Evolutionary conservation across 805 yeast species (phyloP).

Genomic region (Metschnikowia kofuensis): DNA sequence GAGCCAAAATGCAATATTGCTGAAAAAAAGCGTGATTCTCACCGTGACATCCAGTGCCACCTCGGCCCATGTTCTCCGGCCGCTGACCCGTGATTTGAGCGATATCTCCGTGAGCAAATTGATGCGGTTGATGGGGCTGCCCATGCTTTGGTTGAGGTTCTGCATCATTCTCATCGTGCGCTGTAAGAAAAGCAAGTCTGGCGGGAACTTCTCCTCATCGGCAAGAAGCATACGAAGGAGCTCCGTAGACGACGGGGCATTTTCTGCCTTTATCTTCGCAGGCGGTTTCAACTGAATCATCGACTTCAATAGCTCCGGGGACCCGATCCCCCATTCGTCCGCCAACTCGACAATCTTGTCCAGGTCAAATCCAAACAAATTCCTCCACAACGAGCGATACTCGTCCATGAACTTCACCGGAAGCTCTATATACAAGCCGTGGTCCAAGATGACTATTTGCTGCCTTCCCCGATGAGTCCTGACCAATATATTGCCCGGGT

Average conservation of each 20-base stretch:
- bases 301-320: constrained; percentile 59
- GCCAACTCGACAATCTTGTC: constrained; percentile 49
- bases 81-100: constrained; percentile 15
- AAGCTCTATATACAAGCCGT: constrained; percentile 65
- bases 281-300: constrained; percentile 49
- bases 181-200: constrained; percentile 61
- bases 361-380: constrained; percentile 51
- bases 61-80: constrained; percentile 1
- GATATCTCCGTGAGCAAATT: constrained; percentile 62
- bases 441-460: constrained; percentile 69
- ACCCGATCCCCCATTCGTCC: constrained; percentile 64
- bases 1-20: constrained; percentile 31
- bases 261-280: constrained; percentile 25
- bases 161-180: constrained; percentile 76
- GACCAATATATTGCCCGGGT: constrained; percentile 73
- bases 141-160: constrained; percentile 59
- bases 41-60: constrained; percentile 17
- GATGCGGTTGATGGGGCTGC: constrained; percentile 73
- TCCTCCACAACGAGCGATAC: constrained; percentile 63
- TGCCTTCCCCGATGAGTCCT: constrained; percentile 41
- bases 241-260: constrained; percentile 32
- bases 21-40: constrained; percentile 23
- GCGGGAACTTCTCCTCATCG: constrained; percentile 65
- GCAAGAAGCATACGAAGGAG: constrained; percentile 53
- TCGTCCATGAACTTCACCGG: constrained; percentile 49